Base-by-base conservation (phyloP, 495 filamentous ascomycete genomes). In the Neurospora sp. region DNA sequence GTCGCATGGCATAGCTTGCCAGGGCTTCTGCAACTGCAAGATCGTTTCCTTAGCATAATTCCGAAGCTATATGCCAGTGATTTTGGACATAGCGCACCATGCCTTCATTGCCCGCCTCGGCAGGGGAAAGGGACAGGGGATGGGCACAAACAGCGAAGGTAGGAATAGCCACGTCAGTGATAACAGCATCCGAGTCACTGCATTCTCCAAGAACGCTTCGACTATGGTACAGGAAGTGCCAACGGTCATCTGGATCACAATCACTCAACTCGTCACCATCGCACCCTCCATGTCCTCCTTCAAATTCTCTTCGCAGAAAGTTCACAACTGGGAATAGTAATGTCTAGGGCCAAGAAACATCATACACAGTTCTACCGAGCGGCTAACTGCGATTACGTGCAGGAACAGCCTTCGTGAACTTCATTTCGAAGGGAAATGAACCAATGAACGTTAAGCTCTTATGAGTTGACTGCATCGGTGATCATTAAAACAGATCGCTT, bases 341-440 rank as follows among this genome's bases (percentile, higher is more conserved):
- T 36, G 15, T 34, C 54, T 13, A 66, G 6, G 15, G 54, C 54
- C 54, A 66, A 34, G 54, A 66, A 24, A 6, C 59, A 31, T 39
- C 21, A 34, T 36, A n/a, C 40, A 10, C 21, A 37, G 39, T 69
- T 75, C 74, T 71, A 42, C 71, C 43, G 38, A 70, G 74, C 74
- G 74, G 72, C 74, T 74, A 73, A 73, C 66, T 59, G 69, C 73
- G 69, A 75, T 75, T 75, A 71, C 71, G 73, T 70, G 74, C 74
- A 75, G 71, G 42, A 24, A 37, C 7, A 69, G 31, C 2, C 3
- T 34, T 7, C 15, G 2, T 34, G 6, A 62, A 62, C 3, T 17
- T 62, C 54, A 66, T 19, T 19, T 36, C 3, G 28, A 34, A 66
- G 15, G 54, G 54, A 31, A 66, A 34, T 66, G 28, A 2, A 19